A percentile compares a stretch with the other conserved stretches of the same genome.
Evolutionary conservation across 768 basidiomycete species (phyloP).

Genomic region (Suillus occidentalis): DNA sequence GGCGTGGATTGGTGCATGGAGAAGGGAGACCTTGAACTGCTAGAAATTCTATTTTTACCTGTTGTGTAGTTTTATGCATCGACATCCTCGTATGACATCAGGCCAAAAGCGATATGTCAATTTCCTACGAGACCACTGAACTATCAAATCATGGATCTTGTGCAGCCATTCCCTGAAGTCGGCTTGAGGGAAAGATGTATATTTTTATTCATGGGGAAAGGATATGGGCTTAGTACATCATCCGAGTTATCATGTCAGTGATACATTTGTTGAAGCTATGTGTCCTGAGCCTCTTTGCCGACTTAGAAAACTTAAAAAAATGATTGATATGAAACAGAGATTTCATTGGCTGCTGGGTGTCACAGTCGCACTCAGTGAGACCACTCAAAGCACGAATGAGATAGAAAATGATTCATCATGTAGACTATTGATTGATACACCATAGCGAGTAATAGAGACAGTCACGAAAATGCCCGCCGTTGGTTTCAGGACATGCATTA

Average conservation of each 20-base stretch:
- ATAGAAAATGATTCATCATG: background rate
- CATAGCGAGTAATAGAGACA: background rate
- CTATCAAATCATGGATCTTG: background rate
- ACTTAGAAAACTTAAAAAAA: background rate
- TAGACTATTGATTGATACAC: background rate
- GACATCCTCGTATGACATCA: background rate
- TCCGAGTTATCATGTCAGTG: background rate
- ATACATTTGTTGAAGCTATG: background rate
- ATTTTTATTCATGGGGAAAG: background rate
- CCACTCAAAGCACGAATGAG: background rate
- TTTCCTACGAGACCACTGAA: background rate
- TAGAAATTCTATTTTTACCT: slow-evolving; percentile 11
- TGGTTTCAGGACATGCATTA: background rate
- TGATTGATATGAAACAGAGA: background rate
- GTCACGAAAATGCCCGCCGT: background rate
- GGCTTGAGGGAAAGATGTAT: background rate
- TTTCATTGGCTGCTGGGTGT: background rate
- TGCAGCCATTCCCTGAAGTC: background rate
- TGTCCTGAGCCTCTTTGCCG: background rate
- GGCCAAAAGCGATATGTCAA: background rate
- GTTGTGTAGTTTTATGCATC: background rate
- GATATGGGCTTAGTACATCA: background rate
- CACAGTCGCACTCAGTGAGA: background rate
- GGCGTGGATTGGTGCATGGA: slow-evolving; percentile 62
- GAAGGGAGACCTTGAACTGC: slow-evolving; percentile 36